These are phyloP conservation scores for Closterium sp. DNA, from an alignment of 139 green algal genomes.

Conservation along the genomic window DNA sequence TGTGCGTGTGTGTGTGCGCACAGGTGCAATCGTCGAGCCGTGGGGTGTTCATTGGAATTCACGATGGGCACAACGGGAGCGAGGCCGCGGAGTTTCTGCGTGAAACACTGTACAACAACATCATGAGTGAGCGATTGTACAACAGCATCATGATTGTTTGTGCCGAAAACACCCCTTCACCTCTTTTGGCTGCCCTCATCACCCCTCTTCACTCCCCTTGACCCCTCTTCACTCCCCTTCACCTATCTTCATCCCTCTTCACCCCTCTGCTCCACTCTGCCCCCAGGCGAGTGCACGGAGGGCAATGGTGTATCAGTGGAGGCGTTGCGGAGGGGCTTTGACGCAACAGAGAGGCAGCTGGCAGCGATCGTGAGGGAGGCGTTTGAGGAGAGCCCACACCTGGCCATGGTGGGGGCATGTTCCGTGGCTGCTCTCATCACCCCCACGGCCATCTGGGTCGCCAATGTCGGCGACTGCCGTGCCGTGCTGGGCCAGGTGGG, in stretches of 20 bases:
- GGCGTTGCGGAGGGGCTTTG: background rate
- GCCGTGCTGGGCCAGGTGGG: slow-evolving; percentile 15
- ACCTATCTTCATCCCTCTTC: background rate
- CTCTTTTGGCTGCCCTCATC: too few species aligned
- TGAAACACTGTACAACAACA: slow-evolving; percentile 27
- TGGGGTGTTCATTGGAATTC: slow-evolving; percentile 35
- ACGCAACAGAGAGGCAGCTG: slow-evolving; percentile 12
- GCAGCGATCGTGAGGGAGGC: background rate
- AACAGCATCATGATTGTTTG: background rate
- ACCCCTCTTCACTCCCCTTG: too few species aligned
- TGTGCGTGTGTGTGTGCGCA: too few species aligned
- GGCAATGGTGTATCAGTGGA: background rate
- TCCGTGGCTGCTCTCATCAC: slow-evolving; percentile 10
- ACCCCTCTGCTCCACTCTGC: too few species aligned
- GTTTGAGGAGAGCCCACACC: slow-evolving; percentile 22
- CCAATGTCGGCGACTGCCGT: slow-evolving; percentile 20
- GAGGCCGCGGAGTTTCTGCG: slow-evolving; percentile 23
- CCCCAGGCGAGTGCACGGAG: background rate
- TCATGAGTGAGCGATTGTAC: slow-evolving; percentile 1
- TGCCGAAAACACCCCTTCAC: too few species aligned
- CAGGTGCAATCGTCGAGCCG: slow-evolving; percentile 34
- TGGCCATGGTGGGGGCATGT: slow-evolving; percentile 31
- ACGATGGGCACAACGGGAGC: slow-evolving; percentile 36
- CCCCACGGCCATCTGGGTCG: background rate
- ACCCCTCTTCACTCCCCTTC: too few species aligned